Percentiles rank a stretch among this genome's conserved stretches.
Conservation (phyloP, 2,329 filamentous ascomycete species). For the Curvularia spicifera region DNA sequence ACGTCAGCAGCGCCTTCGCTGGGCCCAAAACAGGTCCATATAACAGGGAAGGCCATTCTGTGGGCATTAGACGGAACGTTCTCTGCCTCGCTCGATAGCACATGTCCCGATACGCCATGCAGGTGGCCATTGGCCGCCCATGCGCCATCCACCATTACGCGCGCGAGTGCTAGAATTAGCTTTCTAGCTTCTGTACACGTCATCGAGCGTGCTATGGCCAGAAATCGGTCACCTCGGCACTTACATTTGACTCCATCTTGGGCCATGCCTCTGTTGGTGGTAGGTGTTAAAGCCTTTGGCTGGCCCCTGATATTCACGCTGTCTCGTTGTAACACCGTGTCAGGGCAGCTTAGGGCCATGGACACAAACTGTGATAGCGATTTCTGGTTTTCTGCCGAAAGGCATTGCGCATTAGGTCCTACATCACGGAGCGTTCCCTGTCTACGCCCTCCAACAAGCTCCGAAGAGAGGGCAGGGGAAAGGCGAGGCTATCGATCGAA, state of each 20-base stretch:
- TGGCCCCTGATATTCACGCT: conserved; percentile 1
- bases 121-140: too few species aligned
- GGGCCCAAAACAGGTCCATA: too few species aligned
- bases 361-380: background rate
- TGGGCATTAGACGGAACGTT: too few species aligned
- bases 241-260: background rate
- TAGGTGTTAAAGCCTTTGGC: background rate
- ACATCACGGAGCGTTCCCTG: conserved; percentile 5
- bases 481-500: conserved; percentile 8
- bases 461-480: conserved; percentile 2
- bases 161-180: too few species aligned
- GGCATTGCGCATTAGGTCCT: conserved; percentile 1
- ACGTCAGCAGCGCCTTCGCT: too few species aligned
- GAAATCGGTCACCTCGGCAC: too few species aligned
- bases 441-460: conserved; percentile 1
- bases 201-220: too few species aligned
- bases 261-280: background rate
- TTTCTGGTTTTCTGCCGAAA: conserved; percentile 2
- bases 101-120: too few species aligned
- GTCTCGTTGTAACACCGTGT: background rate
- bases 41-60: too few species aligned
- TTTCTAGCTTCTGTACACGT: too few species aligned
- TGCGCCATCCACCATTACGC: too few species aligned
- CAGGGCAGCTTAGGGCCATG: background rate
- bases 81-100: too few species aligned